Evolutionary conservation across 345 rosid genomes (phyloP), one percentile per base, ranked within the genome.

Genomic region (Stellera chamaejasme): DNA sequence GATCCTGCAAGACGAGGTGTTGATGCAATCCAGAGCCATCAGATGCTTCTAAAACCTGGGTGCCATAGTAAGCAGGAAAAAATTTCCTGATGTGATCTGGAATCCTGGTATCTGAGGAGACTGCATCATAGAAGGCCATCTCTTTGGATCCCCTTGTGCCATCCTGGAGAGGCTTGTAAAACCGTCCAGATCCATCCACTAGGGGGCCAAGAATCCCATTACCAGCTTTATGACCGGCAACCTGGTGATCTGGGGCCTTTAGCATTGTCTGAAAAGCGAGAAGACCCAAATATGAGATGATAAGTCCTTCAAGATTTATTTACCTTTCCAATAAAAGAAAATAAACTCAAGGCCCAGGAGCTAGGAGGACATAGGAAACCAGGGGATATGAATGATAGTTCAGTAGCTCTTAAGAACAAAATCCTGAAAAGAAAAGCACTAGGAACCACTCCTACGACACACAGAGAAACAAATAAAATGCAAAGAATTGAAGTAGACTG

Each of bases 151-250:
- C 97, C 13, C 97, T 97, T 5, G 68, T 82, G 25, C 55, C 82
- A 3, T 61, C 78, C 66, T 87, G 96, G 14, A 87, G 82, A 26
- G 99, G 99, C 78, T 93, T 93, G 82, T 84, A 93, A 69, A 93
- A 87, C 32, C 69, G 79, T 10, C 99, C 99, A 6, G 76, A 76
- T 66, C 76, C 90, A 72, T 94, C 99, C 13, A 82, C 60, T 10
- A 85, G 88, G 0, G 99, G 95, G 25, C 95, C 97, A 10, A 74
- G 95, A 57, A 63, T 70, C 28, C 96, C 96, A 26, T 58, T 61
- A 28, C 42, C 13, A 32, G 93, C 96, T 54, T 60, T 61, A 74
- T 94, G 99, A 13, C 99, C 99, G 2, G 97, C 99, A 59, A 94
- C 99, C 56, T 94, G 99, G 72, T 90, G 97, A 28, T 87, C 93